phyloP scores from a whole-genome alignment of 2,329 filamentous ascomycete species.

The Geoglossum cookeanum region DNA sequence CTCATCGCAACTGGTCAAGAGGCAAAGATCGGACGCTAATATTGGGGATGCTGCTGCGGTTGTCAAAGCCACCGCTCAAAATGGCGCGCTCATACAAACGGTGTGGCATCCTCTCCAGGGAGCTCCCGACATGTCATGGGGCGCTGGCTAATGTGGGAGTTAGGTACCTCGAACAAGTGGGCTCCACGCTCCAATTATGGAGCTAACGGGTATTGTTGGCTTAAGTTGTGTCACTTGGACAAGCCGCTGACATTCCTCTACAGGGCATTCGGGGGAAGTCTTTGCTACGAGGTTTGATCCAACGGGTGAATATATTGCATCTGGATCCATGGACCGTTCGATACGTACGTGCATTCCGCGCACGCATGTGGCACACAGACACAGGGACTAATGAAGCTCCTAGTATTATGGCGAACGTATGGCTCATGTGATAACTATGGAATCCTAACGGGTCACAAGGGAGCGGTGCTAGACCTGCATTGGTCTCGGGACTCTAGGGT shows the following conservation, averaged over 20 bases:
- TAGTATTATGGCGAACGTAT: constrained; percentile 86
- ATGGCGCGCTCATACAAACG: constrained; percentile 45
- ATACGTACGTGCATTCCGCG: constrained; percentile 42
- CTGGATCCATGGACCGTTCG: constrained; percentile 83
- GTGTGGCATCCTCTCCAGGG: constrained; percentile 27
- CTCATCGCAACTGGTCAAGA: constrained; percentile 70
- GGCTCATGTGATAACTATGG: constrained; percentile 93
- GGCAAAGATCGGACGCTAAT: constrained; percentile 54
- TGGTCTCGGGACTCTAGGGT: constrained; percentile 92
- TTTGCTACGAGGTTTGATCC: constrained; percentile 84
- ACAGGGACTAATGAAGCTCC: constrained; percentile 6
- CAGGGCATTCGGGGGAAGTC: constrained; percentile 57
- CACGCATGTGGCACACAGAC: not conserved
- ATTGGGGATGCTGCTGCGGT: constrained; percentile 34
- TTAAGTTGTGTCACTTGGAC: not conserved
- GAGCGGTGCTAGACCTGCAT: constrained; percentile 77
- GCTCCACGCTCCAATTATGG: constrained; percentile 83
- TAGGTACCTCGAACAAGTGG: constrained; percentile 64
- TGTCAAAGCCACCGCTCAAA: constrained; percentile 33
- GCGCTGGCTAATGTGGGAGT: constrained; percentile 13
- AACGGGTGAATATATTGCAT: constrained; percentile 73
- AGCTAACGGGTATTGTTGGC: constrained; percentile 47
- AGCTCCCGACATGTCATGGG: not conserved
- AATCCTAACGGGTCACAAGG: constrained; percentile 69
- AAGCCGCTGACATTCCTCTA: not conserved